phyloP scores from a whole-genome alignment of 2,329 filamentous ascomycete genomes.

The Verticillium isaacii region DNA sequence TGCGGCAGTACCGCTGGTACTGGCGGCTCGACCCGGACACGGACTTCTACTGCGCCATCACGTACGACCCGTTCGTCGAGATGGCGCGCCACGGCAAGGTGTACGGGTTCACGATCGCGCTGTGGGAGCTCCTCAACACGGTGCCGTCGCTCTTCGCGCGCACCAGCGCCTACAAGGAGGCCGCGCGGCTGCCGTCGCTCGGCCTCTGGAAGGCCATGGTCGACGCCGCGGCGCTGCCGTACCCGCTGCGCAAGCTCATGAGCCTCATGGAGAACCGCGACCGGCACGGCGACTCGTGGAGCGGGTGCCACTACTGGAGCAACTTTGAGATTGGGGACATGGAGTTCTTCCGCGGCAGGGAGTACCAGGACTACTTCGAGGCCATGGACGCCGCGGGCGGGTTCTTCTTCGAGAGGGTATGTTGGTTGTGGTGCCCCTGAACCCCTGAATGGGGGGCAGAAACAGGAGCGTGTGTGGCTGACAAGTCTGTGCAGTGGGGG shows the following conservation, averaged over 20 bases:
- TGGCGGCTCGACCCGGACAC: constrained; percentile 41
- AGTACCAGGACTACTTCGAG: constrained; percentile 35
- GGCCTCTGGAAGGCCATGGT: constrained; percentile 35
- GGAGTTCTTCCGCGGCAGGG: constrained; percentile 35
- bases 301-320: constrained; percentile 41
- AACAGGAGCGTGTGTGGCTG: not conserved
- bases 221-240: constrained; percentile 34
- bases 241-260: constrained; percentile 32
- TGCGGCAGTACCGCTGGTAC: constrained; percentile 40
- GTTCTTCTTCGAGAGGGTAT: constrained; percentile 37
- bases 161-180: constrained; percentile 34
- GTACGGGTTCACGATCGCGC: constrained; percentile 38
- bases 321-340: constrained; percentile 43
- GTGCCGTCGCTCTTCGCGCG: constrained; percentile 37
- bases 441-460: not conserved
- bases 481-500: constrained; percentile 27
- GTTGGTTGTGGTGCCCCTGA: constrained; percentile 7
- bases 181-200: constrained; percentile 24
- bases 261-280: constrained; percentile 30
- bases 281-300: constrained; percentile 34
- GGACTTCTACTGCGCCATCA: constrained; percentile 38
- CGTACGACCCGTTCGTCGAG: constrained; percentile 42
- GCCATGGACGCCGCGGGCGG: constrained; percentile 34
- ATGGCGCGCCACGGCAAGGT: constrained; percentile 38
- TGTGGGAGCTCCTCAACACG: constrained; percentile 36